Base-by-base conservation (phyloP, 2,329 filamentous ascomycete genomes). In the Tolypocladium guangdongense region DNA sequence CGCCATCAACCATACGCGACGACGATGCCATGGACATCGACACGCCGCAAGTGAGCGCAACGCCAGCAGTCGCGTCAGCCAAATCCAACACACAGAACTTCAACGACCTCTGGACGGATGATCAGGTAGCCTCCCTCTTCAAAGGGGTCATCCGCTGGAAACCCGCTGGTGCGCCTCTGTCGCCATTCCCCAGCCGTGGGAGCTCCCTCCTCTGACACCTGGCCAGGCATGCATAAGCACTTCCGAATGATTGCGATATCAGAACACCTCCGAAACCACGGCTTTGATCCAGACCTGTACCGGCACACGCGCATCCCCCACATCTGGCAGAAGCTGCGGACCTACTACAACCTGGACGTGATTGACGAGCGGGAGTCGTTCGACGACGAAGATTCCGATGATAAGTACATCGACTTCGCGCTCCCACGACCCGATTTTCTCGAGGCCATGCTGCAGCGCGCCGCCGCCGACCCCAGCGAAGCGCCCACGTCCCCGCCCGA, bases 111-210 rank as follows among this genome's bases (percentile, higher is more conserved):
- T 99, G 93, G 93, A 96, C 90, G 4, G 91, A 96, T 63, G 92
- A 96, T 64, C 93, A 99, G 69, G 87, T 95, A 60, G 90, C 89
- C 1, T 91, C 90, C 41, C 78, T 99, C 1, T 90, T 96, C 73
- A 96, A 96, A 67, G 90, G 85, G 51, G 86, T 97, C 60, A 91
- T 97, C 59, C 81, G 85, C 65, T 96, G 88, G 87, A 99, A 99
- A 67, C 93, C 93, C n/a, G 92, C 92, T 41, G 92, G 90, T 89
- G 66, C 59, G 66, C 57, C 27, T 32, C 38, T 27, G 18, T 22
- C 20, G 18, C 35, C 24, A 30, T 7, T 30, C 30, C 7, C 30
- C 30, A 30, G 30, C 30, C 30, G 7, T 30, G 30, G 30, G 33
- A 33, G 49, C 7, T 41, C n/a, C 32, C 20, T 30, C 16, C 30